These are phyloP conservation scores for Xerocomellus dryophilus DNA, from an alignment of 768 basidiomycete genomes.

Conservation along the genomic window DNA sequence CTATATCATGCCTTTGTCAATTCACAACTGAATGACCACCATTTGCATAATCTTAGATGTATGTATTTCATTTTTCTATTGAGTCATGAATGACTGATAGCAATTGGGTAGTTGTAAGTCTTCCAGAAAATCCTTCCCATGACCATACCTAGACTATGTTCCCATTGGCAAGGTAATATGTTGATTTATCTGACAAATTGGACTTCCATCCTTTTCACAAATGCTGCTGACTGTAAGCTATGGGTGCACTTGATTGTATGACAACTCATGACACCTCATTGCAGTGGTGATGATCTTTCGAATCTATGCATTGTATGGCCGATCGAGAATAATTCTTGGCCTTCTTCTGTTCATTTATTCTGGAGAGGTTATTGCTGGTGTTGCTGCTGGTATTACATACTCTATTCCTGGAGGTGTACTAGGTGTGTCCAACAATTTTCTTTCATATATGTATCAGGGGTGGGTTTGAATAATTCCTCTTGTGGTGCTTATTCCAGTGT, in stretches of 20 bases:
- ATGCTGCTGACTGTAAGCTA: constrained; percentile 1
- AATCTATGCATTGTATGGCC: constrained; percentile 8
- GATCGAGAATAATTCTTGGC: not conserved
- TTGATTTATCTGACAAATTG: not conserved
- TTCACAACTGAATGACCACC: not conserved
- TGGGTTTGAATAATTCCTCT: no score
- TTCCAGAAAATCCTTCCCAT: not conserved
- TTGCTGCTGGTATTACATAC: not conserved
- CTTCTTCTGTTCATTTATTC: constrained; percentile 1
- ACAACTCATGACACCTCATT: not conserved
- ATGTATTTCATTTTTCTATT: not conserved
- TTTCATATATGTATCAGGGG: not conserved
- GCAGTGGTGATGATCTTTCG: constrained; percentile 12
- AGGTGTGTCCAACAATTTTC: not conserved
- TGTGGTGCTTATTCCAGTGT: not conserved
- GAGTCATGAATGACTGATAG: not conserved
- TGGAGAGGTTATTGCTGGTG: not conserved
- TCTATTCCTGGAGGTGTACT: not conserved
- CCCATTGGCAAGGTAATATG: not conserved
- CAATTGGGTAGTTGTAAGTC: not conserved
- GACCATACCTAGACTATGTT: not conserved
- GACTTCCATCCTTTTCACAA: not conserved
- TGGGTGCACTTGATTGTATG: no score
- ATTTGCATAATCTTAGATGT: not conserved
- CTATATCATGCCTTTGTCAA: not conserved